Evolutionary conservation across 352 stramenopile genomes (phyloP).

Genomic region (Thraustochytrium sp.): DNA sequence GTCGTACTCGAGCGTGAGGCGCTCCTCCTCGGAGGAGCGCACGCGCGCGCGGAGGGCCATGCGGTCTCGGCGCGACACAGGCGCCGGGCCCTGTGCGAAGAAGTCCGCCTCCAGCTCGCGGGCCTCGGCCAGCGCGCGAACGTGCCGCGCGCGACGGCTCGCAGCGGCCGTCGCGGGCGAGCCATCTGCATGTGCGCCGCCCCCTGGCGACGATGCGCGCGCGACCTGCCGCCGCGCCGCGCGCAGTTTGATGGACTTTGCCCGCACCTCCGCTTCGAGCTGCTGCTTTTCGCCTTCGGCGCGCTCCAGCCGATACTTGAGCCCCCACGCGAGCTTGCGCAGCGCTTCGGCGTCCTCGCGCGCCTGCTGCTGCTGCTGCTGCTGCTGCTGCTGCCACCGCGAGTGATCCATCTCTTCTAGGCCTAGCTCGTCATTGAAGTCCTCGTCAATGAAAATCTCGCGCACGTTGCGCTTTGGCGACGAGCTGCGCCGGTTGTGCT

Average conservation of each 20-base stretch:
- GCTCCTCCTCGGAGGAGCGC: background rate
- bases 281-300: background rate
- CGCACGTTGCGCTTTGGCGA: too few species aligned
- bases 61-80: background rate
- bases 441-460: too few species aligned
- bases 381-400: too few species aligned
- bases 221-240: background rate
- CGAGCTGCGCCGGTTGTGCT: too few species aligned
- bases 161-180: too few species aligned
- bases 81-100: background rate
- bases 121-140: background rate
- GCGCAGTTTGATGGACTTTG: background rate
- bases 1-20: background rate
- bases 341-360: background rate
- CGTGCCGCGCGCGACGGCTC: background rate
- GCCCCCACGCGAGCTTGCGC: background rate
- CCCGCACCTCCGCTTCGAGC: background rate
- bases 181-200: background rate
- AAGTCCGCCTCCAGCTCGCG: background rate
- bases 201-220: background rate
- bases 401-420: too few species aligned
- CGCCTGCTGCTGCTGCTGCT: too few species aligned
- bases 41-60: slow-evolving; percentile 21
- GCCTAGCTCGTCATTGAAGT: too few species aligned
- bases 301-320: background rate